A percentile compares a stretch with the other conserved stretches of the same genome.
These are phyloP conservation scores for Adansonia rubrostipa DNA, from an alignment of 441 rosid genomes.

Conservation along the genomic window DNA sequence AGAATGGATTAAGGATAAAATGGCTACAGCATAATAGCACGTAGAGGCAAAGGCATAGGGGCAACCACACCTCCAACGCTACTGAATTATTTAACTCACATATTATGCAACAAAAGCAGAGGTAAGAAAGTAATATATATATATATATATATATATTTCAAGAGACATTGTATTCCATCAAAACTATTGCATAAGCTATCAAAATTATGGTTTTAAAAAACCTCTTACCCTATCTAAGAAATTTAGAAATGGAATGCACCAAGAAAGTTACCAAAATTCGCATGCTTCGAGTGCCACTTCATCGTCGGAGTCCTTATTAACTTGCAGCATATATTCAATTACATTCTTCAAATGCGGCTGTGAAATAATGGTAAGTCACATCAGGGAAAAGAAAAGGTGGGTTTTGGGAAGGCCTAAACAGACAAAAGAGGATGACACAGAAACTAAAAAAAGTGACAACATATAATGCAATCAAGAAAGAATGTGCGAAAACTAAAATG, in stretches of 20 bases:
- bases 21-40: conserved; percentile 10
- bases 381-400: conserved; percentile 25
- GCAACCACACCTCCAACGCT: conserved; percentile 4
- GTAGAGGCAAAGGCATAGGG: neutral
- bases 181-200: conserved; percentile 7
- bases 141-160: neutral
- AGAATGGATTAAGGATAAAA: neutral
- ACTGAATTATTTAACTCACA: neutral
- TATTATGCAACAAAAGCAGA: neutral
- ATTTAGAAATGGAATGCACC: conserved; percentile 23
- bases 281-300: conserved; percentile 99
- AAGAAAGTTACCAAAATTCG: conserved; percentile 87
- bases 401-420: neutral
- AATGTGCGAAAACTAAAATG: neutral
- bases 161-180: neutral
- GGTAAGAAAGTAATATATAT: neutral
- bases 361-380: conserved; percentile 30
- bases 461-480: neutral
- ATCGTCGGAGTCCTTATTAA: conserved; percentile 84
- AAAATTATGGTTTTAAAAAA: neutral
- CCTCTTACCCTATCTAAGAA: conserved; percentile 6
- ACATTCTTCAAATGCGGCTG: conserved; percentile 91
- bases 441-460: conserved; percentile 17
- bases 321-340: conserved; percentile 91
- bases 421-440: neutral